These are phyloP conservation scores for Dothidotthia symphoricarpi DNA, from an alignment of 2,329 filamentous ascomycete species.

Conservation along the genomic window DNA sequence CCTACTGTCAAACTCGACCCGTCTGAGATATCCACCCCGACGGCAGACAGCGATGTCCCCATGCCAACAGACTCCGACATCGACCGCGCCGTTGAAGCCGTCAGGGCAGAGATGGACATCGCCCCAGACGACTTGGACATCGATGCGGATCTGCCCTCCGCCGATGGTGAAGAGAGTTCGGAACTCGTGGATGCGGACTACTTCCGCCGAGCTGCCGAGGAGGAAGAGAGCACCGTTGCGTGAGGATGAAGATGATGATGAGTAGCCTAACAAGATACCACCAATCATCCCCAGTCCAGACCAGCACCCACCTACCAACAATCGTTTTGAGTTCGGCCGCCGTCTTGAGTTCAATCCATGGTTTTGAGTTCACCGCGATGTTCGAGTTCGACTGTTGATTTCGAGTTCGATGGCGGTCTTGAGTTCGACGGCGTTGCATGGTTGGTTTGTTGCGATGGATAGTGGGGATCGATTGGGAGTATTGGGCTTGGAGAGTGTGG, in stretches of 20 bases:
- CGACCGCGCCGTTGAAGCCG: conserved; percentile 30
- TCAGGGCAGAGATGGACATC: conserved; percentile 31
- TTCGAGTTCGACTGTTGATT: too few species aligned
- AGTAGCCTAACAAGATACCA: background rate
- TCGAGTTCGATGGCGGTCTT: too few species aligned
- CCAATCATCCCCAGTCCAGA: too few species aligned
- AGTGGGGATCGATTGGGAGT: too few species aligned
- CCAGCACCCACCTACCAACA: too few species aligned
- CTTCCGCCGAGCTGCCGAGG: conserved; percentile 38
- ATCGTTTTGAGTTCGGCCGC: too few species aligned
- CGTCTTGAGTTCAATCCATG: too few species aligned
- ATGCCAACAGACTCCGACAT: conserved; percentile 36
- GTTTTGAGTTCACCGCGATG: too few species aligned
- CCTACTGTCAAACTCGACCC: conserved; percentile 25
- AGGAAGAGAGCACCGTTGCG: conserved; percentile 38
- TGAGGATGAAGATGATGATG: conserved; percentile 7
- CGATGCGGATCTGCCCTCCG: conserved; percentile 40
- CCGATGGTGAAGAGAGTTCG: conserved; percentile 17
- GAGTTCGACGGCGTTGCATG: too few species aligned
- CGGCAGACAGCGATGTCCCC: conserved; percentile 16
- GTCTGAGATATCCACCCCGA: conserved; percentile 26
- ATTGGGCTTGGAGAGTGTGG: too few species aligned
- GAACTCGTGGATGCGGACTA: conserved; percentile 35
- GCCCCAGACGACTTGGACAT: conserved; percentile 39
- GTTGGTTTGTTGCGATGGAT: too few species aligned